Evolutionary conservation across 352 stramenopile species (phyloP).

Genomic region (Pythium dissotocum): DNA sequence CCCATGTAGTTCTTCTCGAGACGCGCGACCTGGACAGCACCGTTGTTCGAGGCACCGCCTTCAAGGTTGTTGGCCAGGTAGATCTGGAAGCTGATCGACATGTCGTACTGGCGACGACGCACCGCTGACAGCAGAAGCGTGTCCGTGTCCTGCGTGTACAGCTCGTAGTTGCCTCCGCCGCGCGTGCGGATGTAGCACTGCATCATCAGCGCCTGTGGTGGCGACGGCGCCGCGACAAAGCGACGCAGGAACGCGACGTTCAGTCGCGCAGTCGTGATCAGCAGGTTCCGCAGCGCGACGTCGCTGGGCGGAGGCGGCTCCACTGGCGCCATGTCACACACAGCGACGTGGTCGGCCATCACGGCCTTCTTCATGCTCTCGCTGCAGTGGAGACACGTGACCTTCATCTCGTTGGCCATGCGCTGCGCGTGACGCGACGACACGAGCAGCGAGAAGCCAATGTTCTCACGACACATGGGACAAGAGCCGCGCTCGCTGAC

Average conservation of each 20-base stretch:
- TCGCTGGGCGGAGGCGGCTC: constrained; percentile 75
- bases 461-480: constrained; percentile 79
- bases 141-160: constrained; percentile 84
- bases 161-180: constrained; percentile 79
- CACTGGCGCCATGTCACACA: constrained; percentile 67
- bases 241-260: constrained; percentile 52
- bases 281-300: constrained; percentile 59
- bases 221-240: constrained; percentile 62
- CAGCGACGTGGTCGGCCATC: constrained; percentile 59
- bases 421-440: constrained; percentile 70
- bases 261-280: constrained; percentile 58
- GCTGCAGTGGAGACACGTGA: constrained; percentile 64
- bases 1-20: constrained; percentile 91
- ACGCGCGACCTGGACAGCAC: constrained; percentile 52
- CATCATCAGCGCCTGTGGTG: constrained; percentile 70
- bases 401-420: constrained; percentile 88
- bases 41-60: constrained; percentile 1
- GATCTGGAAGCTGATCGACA: constrained; percentile 86
- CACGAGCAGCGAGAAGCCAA: constrained; percentile 67
- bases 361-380: constrained; percentile 74
- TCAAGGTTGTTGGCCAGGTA: constrained; percentile 61
- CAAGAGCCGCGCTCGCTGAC: constrained; percentile 79
- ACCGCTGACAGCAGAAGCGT: constrained; percentile 75
- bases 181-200: constrained; percentile 88
- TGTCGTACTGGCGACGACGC: constrained; percentile 83